phyloP scores from a whole-genome alignment of 441 rosid genomes.

The Melastoma candidum region DNA sequence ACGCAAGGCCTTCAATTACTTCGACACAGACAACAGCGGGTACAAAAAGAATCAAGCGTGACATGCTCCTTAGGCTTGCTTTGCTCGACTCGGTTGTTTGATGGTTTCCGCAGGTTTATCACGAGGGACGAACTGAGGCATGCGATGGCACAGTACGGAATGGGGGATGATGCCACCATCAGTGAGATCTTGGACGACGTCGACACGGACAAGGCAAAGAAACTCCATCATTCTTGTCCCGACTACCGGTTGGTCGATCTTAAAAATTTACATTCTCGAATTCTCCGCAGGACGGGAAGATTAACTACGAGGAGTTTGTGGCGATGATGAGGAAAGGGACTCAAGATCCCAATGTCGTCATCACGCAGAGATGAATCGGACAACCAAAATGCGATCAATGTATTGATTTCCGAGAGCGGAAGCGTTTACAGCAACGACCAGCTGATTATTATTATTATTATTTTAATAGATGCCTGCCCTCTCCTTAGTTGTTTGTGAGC shows the following conservation, averaged over 20 bases:
- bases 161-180: slow-evolving; percentile 83
- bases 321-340: slow-evolving; percentile 55
- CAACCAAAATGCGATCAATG: too few species aligned
- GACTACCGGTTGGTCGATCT: too few species aligned
- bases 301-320: slow-evolving; percentile 47
- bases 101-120: slow-evolving; percentile 34
- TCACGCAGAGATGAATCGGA: too few species aligned
- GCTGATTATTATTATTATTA: too few species aligned
- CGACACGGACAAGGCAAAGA: slow-evolving; percentile 38
- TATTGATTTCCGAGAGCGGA: too few species aligned
- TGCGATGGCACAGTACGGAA: slow-evolving; percentile 58
- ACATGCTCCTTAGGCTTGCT: not conserved
- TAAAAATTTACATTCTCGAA: too few species aligned
- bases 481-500: too few species aligned
- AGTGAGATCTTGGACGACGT: slow-evolving; percentile 65
- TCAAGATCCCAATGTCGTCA: slow-evolving; percentile 20
- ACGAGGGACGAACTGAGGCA: slow-evolving; percentile 82
- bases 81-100: not conserved
- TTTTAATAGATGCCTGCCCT: too few species aligned
- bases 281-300: slow-evolving; percentile 41
- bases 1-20: slow-evolving; percentile 51
- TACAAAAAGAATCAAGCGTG: slow-evolving; percentile 7
- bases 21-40: slow-evolving; percentile 79
- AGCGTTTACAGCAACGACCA: too few species aligned
- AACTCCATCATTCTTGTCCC: too few species aligned